A percentile compares a stretch with the other conserved stretches of the same genome.
Evolutionary conservation across 2,329 filamentous ascomycete genomes (phyloP).

Genomic region (Fusarium sp.): DNA sequence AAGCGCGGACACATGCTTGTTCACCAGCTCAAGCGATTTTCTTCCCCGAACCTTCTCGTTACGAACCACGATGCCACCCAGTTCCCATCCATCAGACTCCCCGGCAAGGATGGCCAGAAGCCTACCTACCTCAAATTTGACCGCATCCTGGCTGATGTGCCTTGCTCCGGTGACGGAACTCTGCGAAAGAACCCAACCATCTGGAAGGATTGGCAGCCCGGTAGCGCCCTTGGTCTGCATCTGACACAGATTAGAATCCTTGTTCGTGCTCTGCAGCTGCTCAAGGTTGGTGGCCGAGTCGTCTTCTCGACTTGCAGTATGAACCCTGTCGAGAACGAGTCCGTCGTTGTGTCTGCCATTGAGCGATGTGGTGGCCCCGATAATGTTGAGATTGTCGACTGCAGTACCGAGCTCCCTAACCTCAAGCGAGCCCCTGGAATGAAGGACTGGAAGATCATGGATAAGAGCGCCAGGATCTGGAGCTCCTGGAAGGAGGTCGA

Average conservation of each 20-base stretch:
- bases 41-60: conserved; percentile 95
- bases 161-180: conserved; percentile 96
- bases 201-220: conserved; percentile 95
- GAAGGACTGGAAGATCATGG: conserved; percentile 89
- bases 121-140: conserved; percentile 93
- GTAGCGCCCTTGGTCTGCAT: conserved; percentile 88
- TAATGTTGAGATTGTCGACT: conserved; percentile 88
- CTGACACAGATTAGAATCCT: conserved; percentile 89
- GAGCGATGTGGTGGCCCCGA: conserved; percentile 85
- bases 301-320: conserved; percentile 99
- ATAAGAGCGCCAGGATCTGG: conserved; percentile 84
- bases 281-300: conserved; percentile 92
- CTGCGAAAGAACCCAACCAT: conserved; percentile 91
- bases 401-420: conserved; percentile 78
- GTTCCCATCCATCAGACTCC: conserved; percentile 92
- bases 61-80: conserved; percentile 98
- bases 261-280: conserved; percentile 91
- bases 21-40: conserved; percentile 96
- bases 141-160: conserved; percentile 94
- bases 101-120: conserved; percentile 64
- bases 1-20: conserved; percentile 97
- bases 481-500: conserved; percentile 85
- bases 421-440: conserved; percentile 83
- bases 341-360: conserved; percentile 88
- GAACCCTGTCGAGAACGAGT: conserved; percentile 98